These are phyloP conservation scores for Citrus sp. DNA, from an alignment of 345 rosid species.

Conservation along the genomic window DNA sequence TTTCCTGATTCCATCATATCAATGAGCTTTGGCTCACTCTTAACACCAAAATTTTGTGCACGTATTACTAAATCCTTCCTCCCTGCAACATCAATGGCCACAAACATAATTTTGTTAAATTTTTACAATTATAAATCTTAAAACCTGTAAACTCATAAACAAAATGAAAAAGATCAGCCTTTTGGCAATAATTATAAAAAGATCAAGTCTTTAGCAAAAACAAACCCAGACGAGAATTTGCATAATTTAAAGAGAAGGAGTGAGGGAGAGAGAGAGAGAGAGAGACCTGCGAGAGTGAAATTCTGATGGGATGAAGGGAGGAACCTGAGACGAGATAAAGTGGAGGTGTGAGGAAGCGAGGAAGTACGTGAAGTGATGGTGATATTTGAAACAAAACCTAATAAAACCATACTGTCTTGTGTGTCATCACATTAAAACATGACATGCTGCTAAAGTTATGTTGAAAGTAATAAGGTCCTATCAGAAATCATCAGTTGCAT, in stretches of 20 bases:
- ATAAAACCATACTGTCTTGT: slow-evolving; percentile 9
- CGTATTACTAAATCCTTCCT: slow-evolving; percentile 20
- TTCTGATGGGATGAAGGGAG: background rate
- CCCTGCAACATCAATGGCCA: slow-evolving; percentile 26
- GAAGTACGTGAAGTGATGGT: background rate
- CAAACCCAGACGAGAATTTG: slow-evolving; percentile 5
- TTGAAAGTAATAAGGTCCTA: background rate
- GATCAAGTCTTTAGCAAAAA: background rate
- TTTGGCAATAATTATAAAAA: background rate
- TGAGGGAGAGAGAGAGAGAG: background rate
- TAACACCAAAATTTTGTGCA: slow-evolving; percentile 23
- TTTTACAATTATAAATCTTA: background rate
- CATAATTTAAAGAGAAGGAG: background rate
- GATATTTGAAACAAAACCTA: slow-evolving; percentile 5
- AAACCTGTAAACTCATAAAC: background rate
- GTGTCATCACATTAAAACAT: background rate
- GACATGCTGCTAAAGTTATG: background rate
- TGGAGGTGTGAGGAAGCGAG: background rate
- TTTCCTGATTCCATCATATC: slow-evolving; percentile 41
- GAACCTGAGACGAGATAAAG: background rate
- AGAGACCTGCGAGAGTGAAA: slow-evolving; percentile 24
- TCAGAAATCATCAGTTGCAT: background rate
- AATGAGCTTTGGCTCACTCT: slow-evolving; percentile 28
- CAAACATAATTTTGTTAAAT: background rate
- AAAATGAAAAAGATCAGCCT: background rate